Percentiles rank a stretch among this genome's conserved stretches.
Evolutionary conservation across 1,284 basidiomycete genomes (phyloP).

Genomic region (Irpex sp.): DNA sequence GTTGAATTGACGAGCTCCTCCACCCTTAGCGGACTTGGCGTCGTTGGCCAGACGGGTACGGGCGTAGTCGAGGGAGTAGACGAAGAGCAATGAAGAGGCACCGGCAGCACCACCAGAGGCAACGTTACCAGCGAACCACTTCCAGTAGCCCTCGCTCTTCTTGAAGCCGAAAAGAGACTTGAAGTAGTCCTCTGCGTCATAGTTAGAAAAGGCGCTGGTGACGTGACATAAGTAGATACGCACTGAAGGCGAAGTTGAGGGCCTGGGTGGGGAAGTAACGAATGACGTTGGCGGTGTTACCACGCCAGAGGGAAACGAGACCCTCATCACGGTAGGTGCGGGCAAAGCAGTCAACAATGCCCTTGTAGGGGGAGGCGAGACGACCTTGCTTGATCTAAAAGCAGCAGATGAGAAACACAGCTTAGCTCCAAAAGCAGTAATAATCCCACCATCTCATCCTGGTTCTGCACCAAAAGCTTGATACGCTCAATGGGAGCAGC

Average conservation of each 20-base stretch:
- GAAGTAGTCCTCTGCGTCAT: conserved; percentile 85
- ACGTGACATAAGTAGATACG: conserved; percentile 27
- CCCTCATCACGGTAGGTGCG: conserved; percentile 93
- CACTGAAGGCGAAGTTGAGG: conserved; percentile 94
- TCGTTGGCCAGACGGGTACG: conserved; percentile 98
- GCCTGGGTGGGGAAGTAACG: conserved; percentile 98
- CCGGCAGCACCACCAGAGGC: conserved; percentile 97
- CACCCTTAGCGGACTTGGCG: conserved; percentile 88
- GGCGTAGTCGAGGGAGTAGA: conserved; percentile 96
- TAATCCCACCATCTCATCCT: conserved; percentile 81
- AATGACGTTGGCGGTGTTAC: conserved; percentile 97
- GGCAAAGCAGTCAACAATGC: conserved; percentile 82
- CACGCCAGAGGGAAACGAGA: conserved; percentile 88
- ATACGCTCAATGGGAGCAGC: conserved; percentile 99
- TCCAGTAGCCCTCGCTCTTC: conserved; percentile 87
- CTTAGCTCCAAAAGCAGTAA: not conserved
- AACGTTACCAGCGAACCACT: conserved; percentile 88
- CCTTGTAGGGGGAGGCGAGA: conserved; percentile 91
- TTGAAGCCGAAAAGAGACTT: conserved; percentile 93
- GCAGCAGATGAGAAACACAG: conserved; percentile 25
- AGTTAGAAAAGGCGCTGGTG: conserved; percentile 20
- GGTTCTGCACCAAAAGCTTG: conserved; percentile 97
- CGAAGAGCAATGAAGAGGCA: conserved; percentile 94
- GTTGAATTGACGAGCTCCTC: conserved; percentile 93
- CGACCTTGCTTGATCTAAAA: conserved; percentile 92